Conservation (phyloP, 257 asterid species). For the Thymus quinquecostatus region DNA sequence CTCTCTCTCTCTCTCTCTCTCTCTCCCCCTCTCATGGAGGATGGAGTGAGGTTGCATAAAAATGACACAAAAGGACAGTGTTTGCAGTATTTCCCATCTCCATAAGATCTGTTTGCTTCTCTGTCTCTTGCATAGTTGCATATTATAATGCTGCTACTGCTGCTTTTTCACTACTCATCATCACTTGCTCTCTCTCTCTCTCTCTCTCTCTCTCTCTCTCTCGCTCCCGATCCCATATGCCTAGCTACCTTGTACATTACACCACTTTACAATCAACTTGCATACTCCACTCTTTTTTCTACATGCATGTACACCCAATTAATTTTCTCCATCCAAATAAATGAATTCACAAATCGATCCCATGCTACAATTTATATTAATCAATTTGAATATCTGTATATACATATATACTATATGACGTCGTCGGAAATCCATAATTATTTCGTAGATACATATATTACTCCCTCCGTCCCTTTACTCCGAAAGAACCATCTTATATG, state of each 20-base stretch:
- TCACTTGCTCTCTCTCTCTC: no score
- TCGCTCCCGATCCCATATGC: slow-evolving; percentile 24
- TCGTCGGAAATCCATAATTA: background rate
- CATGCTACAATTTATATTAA: no score
- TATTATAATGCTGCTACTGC: background rate
- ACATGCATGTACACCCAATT: no score
- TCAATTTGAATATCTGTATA: no score
- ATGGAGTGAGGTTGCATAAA: background rate
- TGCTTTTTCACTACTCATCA: slow-evolving; percentile 3
- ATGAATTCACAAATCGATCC: no score
- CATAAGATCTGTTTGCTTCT: slow-evolving; percentile 38
- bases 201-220: background rate
- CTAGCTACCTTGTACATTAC: slow-evolving; percentile 19
- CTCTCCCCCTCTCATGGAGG: background rate
- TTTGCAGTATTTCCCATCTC: slow-evolving; percentile 41
- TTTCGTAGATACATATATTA: background rate
- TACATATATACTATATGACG: no score
- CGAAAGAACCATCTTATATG: no score
- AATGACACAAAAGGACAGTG: slow-evolving; percentile 32
- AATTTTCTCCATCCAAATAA: no score
- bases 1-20: no score
- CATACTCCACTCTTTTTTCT: background rate
- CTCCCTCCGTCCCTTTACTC: no score
- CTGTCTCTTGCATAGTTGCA: background rate
- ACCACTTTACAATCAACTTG: slow-evolving; percentile 15